phyloP scores from a whole-genome alignment of 768 basidiomycete species.

The Piloderma croceum region DNA sequence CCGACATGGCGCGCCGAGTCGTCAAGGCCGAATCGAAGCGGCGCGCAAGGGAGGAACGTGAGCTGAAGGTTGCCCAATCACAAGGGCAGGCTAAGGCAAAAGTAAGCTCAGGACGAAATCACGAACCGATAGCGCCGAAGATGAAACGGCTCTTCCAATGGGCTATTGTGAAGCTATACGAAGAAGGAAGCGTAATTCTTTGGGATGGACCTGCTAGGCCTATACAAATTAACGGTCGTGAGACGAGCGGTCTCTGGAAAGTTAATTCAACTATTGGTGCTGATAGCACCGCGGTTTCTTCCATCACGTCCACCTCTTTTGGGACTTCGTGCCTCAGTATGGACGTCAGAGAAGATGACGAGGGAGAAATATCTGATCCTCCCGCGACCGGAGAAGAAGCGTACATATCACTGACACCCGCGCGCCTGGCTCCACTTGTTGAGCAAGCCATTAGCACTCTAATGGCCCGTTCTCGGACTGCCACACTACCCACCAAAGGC shows the following conservation, averaged over 20 bases:
- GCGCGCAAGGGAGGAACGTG: slow-evolving; percentile 43
- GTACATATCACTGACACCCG: slow-evolving; percentile 56
- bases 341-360: slow-evolving; percentile 39
- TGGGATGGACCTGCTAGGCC: slow-evolving; percentile 61
- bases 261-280: slow-evolving; percentile 19
- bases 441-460: slow-evolving; percentile 39
- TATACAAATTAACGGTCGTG: slow-evolving; percentile 13
- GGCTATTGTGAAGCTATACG: slow-evolving; percentile 57
- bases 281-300: slow-evolving; percentile 26
- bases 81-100: slow-evolving; percentile 10
- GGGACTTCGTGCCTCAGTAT: no score
- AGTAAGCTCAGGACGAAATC: slow-evolving; percentile 3
- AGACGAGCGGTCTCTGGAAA: slow-evolving; percentile 47
- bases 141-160: slow-evolving; percentile 65
- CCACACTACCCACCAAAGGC: slow-evolving; percentile 16
- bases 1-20: slow-evolving; percentile 57
- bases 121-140: slow-evolving; percentile 30
- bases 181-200: slow-evolving; percentile 69
- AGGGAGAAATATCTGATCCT: slow-evolving; percentile 56
- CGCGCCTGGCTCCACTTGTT: slow-evolving; percentile 43
- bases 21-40: slow-evolving; percentile 56
- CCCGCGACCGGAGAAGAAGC: slow-evolving; percentile 54
- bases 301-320: slow-evolving; percentile 22
- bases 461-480: slow-evolving; percentile 14
- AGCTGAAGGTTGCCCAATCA: slow-evolving; percentile 38